These are phyloP conservation scores for Hydnum rufescens DNA, from an alignment of 768 basidiomycete species.

Conservation along the genomic window DNA sequence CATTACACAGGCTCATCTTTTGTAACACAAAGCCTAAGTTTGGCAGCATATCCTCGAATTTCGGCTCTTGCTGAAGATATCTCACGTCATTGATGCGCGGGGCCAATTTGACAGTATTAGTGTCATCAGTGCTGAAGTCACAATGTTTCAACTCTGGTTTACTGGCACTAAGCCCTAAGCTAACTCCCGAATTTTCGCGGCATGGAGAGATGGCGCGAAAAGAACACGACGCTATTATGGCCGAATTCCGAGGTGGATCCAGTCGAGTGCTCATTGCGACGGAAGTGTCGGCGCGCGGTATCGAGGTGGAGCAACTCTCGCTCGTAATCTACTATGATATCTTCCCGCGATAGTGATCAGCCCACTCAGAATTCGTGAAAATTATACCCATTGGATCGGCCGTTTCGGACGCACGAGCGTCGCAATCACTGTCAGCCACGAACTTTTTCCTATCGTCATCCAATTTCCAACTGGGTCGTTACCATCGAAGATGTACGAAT, in stretches of 20 bases:
- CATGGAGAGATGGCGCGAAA: conserved; percentile 23
- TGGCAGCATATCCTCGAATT: neutral
- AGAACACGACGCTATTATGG: conserved; percentile 23
- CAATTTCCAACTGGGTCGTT: conserved; percentile 34
- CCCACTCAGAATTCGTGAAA: conserved; percentile 66
- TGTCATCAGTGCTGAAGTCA: conserved; percentile 15
- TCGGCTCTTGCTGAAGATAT: neutral
- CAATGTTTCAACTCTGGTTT: neutral
- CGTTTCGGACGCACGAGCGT: conserved; percentile 99
- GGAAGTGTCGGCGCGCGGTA: conserved; percentile 27
- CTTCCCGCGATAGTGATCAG: neutral
- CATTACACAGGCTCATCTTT: conserved; percentile 32
- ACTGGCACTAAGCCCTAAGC: too few relatives aligned
- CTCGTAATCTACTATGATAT: conserved; percentile 26
- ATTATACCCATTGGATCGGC: conserved; percentile 99
- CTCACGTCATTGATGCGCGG: conserved; percentile 19
- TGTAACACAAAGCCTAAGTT: conserved; percentile 26
- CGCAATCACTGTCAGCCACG: conserved; percentile 77
- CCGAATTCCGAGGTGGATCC: conserved; percentile 20
- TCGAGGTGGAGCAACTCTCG: conserved; percentile 29
- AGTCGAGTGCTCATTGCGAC: conserved; percentile 23
- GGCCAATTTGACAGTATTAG: conserved; percentile 28
- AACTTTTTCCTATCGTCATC: neutral
- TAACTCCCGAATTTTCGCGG: too few relatives aligned
- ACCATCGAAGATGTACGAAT: conserved; percentile 93